Percentiles rank a stretch among this genome's conserved stretches.
Evolutionary conservation across 345 rosid species (phyloP).

Genomic region (Eutrema heterophyllum): DNA sequence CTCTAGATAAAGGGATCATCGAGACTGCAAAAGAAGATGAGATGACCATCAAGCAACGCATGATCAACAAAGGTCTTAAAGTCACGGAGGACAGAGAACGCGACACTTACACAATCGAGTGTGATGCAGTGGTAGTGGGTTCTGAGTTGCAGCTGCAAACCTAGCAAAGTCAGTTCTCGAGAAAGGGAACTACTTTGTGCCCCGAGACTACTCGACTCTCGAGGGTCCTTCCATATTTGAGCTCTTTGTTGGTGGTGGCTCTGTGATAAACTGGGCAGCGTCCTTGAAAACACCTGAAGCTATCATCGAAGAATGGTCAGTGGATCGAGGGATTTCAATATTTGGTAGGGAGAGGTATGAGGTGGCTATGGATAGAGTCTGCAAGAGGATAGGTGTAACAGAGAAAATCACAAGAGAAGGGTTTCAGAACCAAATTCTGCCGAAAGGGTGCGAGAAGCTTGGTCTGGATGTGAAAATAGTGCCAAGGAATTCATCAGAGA

Average conservation of each 20-base stretch:
- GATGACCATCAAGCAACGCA: slow-evolving; percentile 35
- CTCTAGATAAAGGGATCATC: slow-evolving; percentile 48
- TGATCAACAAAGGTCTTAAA: slow-evolving; percentile 45
- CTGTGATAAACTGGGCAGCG: slow-evolving; percentile 65
- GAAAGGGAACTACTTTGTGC: slow-evolving; percentile 61
- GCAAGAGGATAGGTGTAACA: slow-evolving; percentile 50
- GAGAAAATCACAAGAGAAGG: slow-evolving; percentile 44
- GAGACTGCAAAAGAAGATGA: slow-evolving; percentile 46
- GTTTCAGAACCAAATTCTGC: slow-evolving; percentile 58
- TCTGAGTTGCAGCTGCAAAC: slow-evolving; percentile 66
- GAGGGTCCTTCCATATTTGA: slow-evolving; percentile 65
- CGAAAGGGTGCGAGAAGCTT: slow-evolving; percentile 63
- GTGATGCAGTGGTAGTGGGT: slow-evolving; percentile 60
- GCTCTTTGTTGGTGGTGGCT: slow-evolving; percentile 65
- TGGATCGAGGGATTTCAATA: slow-evolving; percentile 37
- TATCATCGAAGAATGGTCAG: slow-evolving; percentile 55
- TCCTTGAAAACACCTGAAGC: slow-evolving; percentile 45
- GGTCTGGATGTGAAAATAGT: slow-evolving; percentile 46
- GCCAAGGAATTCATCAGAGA: slow-evolving; percentile 42
- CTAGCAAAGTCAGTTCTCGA: slow-evolving; percentile 63
- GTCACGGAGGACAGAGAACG: slow-evolving; percentile 37
- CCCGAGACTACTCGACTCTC: slow-evolving; percentile 48
- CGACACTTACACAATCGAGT: slow-evolving; percentile 43
- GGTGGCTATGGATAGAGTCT: slow-evolving; percentile 49
- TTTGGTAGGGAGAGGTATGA: slow-evolving; percentile 41